Conservation (phyloP, 2,329 filamentous ascomycete genomes). For the Blumeriella jaapii region DNA sequence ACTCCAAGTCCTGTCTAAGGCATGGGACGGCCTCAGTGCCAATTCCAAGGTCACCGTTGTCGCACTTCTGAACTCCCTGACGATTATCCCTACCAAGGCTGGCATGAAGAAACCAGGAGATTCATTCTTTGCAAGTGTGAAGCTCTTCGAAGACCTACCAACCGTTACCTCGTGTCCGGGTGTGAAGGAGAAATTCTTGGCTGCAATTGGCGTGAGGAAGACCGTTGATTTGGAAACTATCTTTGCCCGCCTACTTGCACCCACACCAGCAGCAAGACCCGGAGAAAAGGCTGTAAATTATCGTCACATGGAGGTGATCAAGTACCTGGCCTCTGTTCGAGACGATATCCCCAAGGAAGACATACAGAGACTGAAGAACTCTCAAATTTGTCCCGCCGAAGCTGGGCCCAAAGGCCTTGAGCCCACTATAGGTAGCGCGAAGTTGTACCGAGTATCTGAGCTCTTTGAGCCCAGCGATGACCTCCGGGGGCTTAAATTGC, state of each 20-base stretch:
- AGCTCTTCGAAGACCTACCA: constrained; percentile 87
- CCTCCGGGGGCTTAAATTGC: constrained; percentile 58
- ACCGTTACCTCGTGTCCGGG: constrained; percentile 63
- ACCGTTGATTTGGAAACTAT: constrained; percentile 92
- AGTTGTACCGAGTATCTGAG: constrained; percentile 61
- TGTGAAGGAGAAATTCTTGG: constrained; percentile 83
- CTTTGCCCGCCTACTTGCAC: constrained; percentile 70
- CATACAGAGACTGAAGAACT: constrained; percentile 63
- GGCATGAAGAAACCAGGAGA: constrained; percentile 81
- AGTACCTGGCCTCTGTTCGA: constrained; percentile 81
- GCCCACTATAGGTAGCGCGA: constrained; percentile 37
- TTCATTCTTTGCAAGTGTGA: constrained; percentile 88
- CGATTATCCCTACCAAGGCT: constrained; percentile 79
- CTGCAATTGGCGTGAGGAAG: constrained; percentile 78
- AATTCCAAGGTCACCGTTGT: constrained; percentile 54
- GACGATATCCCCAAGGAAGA: constrained; percentile 80
- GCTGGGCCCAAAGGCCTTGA: constrained; percentile 44
- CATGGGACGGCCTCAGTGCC: constrained; percentile 71
- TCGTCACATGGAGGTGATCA: constrained; percentile 91
- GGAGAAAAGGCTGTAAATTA: constrained; percentile 46
- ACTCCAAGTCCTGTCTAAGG: constrained; percentile 71
- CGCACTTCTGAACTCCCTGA: constrained; percentile 51
- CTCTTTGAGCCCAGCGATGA: constrained; percentile 69
- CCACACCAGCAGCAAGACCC: constrained; percentile 37
- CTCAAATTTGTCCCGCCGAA: constrained; percentile 75